These are phyloP conservation scores for Capronia americana DNA, from an alignment of 2,329 filamentous ascomycete species.

Conservation along the genomic window DNA sequence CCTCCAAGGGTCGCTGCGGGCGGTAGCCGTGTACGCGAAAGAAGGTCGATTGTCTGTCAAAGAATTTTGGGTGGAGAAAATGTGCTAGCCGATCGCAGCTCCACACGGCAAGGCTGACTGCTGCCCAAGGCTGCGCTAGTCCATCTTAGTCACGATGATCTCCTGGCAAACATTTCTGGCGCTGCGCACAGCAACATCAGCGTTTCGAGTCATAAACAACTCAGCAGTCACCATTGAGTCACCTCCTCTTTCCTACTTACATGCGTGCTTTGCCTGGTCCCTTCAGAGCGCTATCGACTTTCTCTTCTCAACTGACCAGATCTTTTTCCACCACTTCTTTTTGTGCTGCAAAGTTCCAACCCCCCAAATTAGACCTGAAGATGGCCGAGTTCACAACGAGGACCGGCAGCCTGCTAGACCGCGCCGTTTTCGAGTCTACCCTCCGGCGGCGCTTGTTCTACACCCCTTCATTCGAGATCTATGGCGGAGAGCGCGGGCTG, in stretches of 20 bases:
- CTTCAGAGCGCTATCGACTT: slow-evolving; percentile 41
- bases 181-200: background rate
- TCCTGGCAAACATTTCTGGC: background rate
- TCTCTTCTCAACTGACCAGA: slow-evolving; percentile 45
- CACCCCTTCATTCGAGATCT: slow-evolving; percentile 94
- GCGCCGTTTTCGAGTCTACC: slow-evolving; percentile 79
- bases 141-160: background rate
- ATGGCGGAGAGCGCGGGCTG: slow-evolving; percentile 84
- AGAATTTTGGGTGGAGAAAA: slow-evolving; percentile 20
- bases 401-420: slow-evolving; percentile 89
- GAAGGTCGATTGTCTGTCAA: background rate
- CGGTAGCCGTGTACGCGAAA: background rate
- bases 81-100: background rate
- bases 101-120: slow-evolving; percentile 14
- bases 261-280: slow-evolving; percentile 33
- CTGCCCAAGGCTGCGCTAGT: slow-evolving; percentile 5
- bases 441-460: slow-evolving; percentile 91
- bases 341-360: slow-evolving; percentile 36
- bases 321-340: slow-evolving; percentile 50
- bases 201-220: slow-evolving; percentile 17
- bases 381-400: slow-evolving; percentile 75
- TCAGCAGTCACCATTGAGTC: slow-evolving; percentile 4
- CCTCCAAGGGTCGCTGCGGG: background rate
- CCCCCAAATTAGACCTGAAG: slow-evolving; percentile 45
- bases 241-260: slow-evolving; percentile 15